phyloP scores from a whole-genome alignment of 331 rosid genomes.

The Malus hybrid region DNA sequence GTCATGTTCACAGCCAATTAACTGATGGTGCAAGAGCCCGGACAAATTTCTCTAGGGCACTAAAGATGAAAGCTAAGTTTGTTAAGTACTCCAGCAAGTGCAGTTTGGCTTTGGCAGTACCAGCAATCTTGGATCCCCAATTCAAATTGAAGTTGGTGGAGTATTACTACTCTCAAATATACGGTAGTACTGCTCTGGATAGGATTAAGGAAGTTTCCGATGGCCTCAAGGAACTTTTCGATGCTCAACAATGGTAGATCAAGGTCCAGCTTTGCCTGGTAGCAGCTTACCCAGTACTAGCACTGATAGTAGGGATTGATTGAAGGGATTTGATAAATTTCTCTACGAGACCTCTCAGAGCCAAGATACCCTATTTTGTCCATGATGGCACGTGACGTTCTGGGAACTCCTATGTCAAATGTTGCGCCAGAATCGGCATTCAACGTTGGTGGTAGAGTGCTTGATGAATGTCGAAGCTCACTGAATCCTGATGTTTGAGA shows the following conservation, averaged over 20 bases:
- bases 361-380: constrained; percentile 87
- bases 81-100: constrained; percentile 91
- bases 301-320: too few species aligned
- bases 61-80: constrained; percentile 70
- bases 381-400: constrained; percentile 90
- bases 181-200: constrained; percentile 84
- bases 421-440: constrained; percentile 60
- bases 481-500: constrained; percentile 56
- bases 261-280: too few species aligned
- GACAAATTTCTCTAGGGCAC: constrained; percentile 58
- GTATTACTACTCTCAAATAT: constrained; percentile 88
- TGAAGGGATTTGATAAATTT: too few species aligned
- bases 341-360: too few species aligned
- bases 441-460: constrained; percentile 56
- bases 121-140: constrained; percentile 85
- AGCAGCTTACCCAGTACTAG: too few species aligned
- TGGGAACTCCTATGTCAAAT: constrained; percentile 91
- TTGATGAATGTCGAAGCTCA: constrained; percentile 52
- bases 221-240: too few species aligned
- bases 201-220: neutral
- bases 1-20: constrained; percentile 60
- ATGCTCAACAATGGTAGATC: too few species aligned
- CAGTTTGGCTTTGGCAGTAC: constrained; percentile 73
- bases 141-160: constrained; percentile 91
- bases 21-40: constrained; percentile 33